These are phyloP conservation scores for Wickerhamiella slavikovae DNA, from an alignment of 805 yeast species.

Conservation along the genomic window DNA sequence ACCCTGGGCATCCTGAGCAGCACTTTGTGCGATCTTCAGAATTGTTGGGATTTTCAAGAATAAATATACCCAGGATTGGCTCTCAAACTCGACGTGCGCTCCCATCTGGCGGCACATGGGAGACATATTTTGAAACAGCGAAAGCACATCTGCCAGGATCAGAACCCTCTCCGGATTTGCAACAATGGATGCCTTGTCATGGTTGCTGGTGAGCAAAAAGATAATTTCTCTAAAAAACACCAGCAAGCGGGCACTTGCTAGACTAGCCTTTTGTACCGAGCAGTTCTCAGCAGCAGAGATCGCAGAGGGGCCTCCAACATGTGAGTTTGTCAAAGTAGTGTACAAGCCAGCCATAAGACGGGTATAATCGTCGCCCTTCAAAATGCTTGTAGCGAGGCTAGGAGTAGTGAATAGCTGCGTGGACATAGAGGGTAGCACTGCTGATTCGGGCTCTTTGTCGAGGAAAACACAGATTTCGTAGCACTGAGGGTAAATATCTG, in stretches of 20 bases:
- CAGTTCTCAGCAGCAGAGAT: slow-evolving; percentile 10
- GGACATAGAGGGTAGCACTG: slow-evolving; percentile 50
- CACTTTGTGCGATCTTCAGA: slow-evolving; percentile 25
- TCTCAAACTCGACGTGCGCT: slow-evolving; percentile 80
- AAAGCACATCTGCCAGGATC: slow-evolving; percentile 43
- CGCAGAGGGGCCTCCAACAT: slow-evolving; percentile 24
- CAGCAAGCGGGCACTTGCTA: slow-evolving; percentile 54
- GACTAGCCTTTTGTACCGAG: slow-evolving; percentile 18
- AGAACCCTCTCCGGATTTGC: slow-evolving; percentile 26
- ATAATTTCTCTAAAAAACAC: slow-evolving; percentile 65
- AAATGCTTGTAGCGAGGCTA: slow-evolving; percentile 42
- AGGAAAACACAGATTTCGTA: slow-evolving; percentile 46
- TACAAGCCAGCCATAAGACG: slow-evolving; percentile 41
- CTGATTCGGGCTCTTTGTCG: slow-evolving; percentile 79
- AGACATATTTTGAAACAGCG: slow-evolving; percentile 60
- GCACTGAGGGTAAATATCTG: slow-evolving; percentile 59
- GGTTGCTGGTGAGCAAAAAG: slow-evolving; percentile 51
- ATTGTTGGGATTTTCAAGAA: slow-evolving; percentile 51
- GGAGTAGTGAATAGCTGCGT: slow-evolving; percentile 86
- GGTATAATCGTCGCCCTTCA: slow-evolving; percentile 42
- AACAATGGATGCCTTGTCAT: slow-evolving; percentile 28
- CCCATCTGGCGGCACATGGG: slow-evolving; percentile 52
- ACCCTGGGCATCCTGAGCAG: slow-evolving; percentile 16
- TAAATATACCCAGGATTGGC: slow-evolving; percentile 56
- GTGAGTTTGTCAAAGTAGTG: slow-evolving; percentile 37